These are phyloP conservation scores for Taiozyma sp. DNA, from an alignment of 1,139 yeast genomes.

Conservation along the genomic window DNA sequence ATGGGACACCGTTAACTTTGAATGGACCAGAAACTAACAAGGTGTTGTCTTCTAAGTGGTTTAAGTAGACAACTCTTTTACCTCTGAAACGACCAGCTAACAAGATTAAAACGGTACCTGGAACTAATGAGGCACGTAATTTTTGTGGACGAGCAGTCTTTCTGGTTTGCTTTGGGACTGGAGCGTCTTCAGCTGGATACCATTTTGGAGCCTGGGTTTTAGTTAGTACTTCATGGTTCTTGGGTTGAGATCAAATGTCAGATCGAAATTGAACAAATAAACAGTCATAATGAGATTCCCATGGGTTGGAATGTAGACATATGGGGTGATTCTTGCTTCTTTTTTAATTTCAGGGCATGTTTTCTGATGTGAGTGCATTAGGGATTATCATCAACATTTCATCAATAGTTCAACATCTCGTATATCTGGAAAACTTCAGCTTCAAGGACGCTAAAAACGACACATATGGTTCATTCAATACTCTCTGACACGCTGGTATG, in stretches of 20 bases:
- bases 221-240: conserved; percentile 10
- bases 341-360: background rate
- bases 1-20: conserved; percentile 99
- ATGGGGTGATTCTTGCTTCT: background rate
- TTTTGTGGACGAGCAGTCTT: conserved; percentile 93
- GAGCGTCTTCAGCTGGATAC: conserved; percentile 93
- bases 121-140: conserved; percentile 94
- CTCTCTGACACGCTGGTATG: background rate
- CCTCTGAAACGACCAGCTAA: conserved; percentile 99
- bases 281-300: background rate
- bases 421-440: background rate
- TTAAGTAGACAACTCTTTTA: conserved; percentile 98
- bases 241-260: background rate
- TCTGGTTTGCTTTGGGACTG: conserved; percentile 83
- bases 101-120: conserved; percentile 97
- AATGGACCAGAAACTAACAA: conserved; percentile 98
- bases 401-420: background rate
- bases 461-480: background rate
- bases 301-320: background rate
- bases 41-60: conserved; percentile 98
- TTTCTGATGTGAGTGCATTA: background rate
- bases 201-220: conserved; percentile 69
- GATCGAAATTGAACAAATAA: background rate
- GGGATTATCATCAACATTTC: background rate
- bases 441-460: background rate